A percentile compares a stretch with the other conserved stretches of the same genome.
phyloP scores from a whole-genome alignment of 768 basidiomycete species.

The Tubosaeta sp. region DNA sequence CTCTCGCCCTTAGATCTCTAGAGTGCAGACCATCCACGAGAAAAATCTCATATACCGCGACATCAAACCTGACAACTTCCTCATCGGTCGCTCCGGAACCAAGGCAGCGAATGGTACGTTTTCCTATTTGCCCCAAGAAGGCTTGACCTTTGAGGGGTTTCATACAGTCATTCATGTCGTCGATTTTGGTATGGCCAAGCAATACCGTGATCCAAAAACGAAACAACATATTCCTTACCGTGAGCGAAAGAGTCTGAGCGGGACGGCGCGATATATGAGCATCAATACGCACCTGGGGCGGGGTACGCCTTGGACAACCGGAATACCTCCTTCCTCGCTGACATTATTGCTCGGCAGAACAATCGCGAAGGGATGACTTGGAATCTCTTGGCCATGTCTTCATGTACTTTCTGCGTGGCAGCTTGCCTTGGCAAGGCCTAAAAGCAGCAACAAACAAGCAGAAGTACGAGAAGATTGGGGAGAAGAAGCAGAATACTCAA shows the following conservation, averaged over 20 bases:
- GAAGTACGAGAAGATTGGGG: conserved; percentile 99
- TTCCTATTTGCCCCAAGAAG: background rate
- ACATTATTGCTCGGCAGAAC: conserved; percentile 44
- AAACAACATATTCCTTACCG: conserved; percentile 99
- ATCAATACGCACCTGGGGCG: conserved; percentile 98
- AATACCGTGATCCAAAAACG: conserved; percentile 98
- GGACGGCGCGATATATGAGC: conserved; percentile 99
- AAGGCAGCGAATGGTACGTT: conserved; percentile 75
- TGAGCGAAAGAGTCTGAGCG: conserved; percentile 94
- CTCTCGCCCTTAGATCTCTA: conserved; percentile 58
- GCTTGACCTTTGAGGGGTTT: background rate
- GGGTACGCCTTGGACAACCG: conserved; percentile 46
- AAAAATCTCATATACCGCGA: conserved; percentile 99
- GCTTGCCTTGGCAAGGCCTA: conserved; percentile 97
- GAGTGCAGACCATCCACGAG: conserved; percentile 98
- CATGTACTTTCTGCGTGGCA: conserved; percentile 98
- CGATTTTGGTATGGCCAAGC: conserved; percentile 99
- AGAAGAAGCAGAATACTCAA: conserved; percentile 98
- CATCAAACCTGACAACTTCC: conserved; percentile 99
- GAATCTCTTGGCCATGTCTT: conserved; percentile 99
- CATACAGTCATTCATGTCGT: conserved; percentile 81
- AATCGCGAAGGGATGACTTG: conserved; percentile 92
- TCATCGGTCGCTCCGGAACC: conserved; percentile 90
- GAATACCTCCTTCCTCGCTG: conserved; percentile 1
- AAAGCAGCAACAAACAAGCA: conserved; percentile 99